Conservation (phyloP, 1,139 yeast genomes). For the Zygoascus sp. region DNA sequence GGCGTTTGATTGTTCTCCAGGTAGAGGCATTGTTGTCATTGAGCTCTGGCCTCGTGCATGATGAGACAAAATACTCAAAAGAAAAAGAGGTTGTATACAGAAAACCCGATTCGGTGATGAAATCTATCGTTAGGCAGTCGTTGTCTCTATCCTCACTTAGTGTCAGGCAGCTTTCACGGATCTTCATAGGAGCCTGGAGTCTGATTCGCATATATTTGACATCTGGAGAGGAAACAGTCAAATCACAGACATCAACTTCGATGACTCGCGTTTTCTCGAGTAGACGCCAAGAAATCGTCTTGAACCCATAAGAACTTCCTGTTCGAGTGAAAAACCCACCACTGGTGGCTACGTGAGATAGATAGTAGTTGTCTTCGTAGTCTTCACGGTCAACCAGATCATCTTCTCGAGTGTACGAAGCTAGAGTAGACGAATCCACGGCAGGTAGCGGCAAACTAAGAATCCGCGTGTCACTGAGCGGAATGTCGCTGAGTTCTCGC, state of each 20-base stretch:
- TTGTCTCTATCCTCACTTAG: conserved; percentile 21
- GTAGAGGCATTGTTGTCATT: conserved; percentile 20
- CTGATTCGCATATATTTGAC: conserved; percentile 22
- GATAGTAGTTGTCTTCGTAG: conserved; percentile 23
- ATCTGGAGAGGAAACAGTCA: conserved; percentile 5
- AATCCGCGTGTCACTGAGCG: not conserved
- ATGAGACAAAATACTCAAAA: conserved; percentile 18
- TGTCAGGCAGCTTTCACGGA: conserved; percentile 24
- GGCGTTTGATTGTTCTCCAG: conserved; percentile 38
- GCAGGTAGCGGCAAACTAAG: conserved; percentile 18
- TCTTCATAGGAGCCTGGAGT: conserved; percentile 21
- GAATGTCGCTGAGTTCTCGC: not conserved
- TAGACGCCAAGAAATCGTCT: conserved; percentile 25
- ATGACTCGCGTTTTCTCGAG: conserved; percentile 20
- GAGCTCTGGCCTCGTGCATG: conserved; percentile 12
- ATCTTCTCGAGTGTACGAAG: conserved; percentile 2
- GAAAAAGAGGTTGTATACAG: conserved; percentile 26
- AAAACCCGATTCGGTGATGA: conserved; percentile 26
- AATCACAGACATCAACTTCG: conserved; percentile 26
- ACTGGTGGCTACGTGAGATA: conserved; percentile 25
- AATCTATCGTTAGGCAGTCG: conserved; percentile 25
- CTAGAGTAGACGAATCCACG: conserved; percentile 12
- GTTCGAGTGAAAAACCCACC: conserved; percentile 20
- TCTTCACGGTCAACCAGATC: conserved; percentile 12
- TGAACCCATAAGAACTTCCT: conserved; percentile 11